These are phyloP conservation scores for Collybiopsis luxurians DNA, from an alignment of 768 basidiomycete genomes.

Conservation along the genomic window DNA sequence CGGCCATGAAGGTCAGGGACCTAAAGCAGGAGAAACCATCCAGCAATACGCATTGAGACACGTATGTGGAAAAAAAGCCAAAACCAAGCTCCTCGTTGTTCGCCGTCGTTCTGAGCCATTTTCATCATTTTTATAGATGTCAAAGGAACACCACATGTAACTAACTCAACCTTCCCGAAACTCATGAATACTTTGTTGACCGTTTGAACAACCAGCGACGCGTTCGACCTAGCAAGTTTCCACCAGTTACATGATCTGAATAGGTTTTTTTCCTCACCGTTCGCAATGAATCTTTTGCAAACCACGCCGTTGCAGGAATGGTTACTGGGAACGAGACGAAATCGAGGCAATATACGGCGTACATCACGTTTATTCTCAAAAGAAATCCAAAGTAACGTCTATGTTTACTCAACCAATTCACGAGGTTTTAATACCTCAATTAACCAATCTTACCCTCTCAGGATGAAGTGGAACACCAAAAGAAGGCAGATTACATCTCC, in stretches of 20 bases:
- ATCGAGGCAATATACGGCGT: slow-evolving; percentile 96
- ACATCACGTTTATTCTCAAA: slow-evolving; percentile 86
- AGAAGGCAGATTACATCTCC: slow-evolving; percentile 80
- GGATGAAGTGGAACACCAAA: slow-evolving; percentile 76
- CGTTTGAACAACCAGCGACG: slow-evolving; percentile 52
- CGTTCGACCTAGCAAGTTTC: slow-evolving; percentile 84
- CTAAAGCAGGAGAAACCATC: slow-evolving; percentile 56
- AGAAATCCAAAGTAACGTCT: slow-evolving; percentile 61
- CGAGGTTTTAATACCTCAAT: not conserved
- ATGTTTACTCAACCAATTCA: too few species aligned
- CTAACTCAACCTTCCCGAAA: slow-evolving; percentile 12
- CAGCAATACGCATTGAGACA: slow-evolving; percentile 87
- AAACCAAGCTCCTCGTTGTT: slow-evolving; percentile 10
- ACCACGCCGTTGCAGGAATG: slow-evolving; percentile 49
- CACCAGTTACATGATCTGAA: slow-evolving; percentile 95
- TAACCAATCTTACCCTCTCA: slow-evolving; percentile 20
- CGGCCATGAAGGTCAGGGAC: slow-evolving; percentile 53
- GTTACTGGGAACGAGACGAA: slow-evolving; percentile 80
- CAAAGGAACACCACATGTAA: slow-evolving; percentile 85
- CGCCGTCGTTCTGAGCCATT: slow-evolving; percentile 15
- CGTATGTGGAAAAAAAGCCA: slow-evolving; percentile 58
- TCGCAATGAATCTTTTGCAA: not conserved
- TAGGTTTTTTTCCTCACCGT: slow-evolving; percentile 41
- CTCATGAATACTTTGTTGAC: not conserved
- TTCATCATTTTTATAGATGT: slow-evolving; percentile 65